Evolutionary conservation across 2,329 filamentous ascomycete genomes (phyloP), one percentile per base, ranked within the genome.

Genomic region (Fusarium succisae): DNA sequence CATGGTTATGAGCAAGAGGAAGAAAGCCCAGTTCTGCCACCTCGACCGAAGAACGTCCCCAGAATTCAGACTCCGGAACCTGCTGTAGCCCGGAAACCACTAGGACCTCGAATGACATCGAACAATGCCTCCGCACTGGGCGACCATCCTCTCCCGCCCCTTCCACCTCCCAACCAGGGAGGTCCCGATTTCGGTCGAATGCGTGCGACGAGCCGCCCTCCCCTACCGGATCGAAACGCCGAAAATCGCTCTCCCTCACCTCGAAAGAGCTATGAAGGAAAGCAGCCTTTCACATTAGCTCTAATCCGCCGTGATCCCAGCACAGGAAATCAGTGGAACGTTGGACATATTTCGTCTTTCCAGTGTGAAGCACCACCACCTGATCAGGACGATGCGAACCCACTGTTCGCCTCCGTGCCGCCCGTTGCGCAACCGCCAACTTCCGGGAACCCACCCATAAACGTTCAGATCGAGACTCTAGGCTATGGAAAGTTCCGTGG

Each of bases 261-360:
- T 6, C 78, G 72, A 30, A 84, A 83, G 59, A 78, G 73, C 53
- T 79, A 74, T 41, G 76, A 75, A 5, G 75, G 77, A 57, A 80
- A 83, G 53, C 80, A 82, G 1, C 85, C 87, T 1, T 90, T 90
- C 71, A 87, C 85, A 5, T 82, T 91, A 20, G 91, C 90, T 0
- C 81, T 95, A 20, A 94, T 95, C 76, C 91, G 93, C n/a, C 89
- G 93, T 72, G 91, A 95, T 79, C 92, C 92, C 3, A 86, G 87
- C 28, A 89, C 91, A 14, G 90, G 90, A 13, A 86, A 86, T 62
- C 93, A 95, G 80, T 94, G 92, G 92, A 95, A 95, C 78, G 87
- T 95, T 18, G 93, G 91, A 28, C 90, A 87, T 62, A 87, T 94
- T 55, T 87, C 86, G 5, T 90, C 88, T 0, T 86, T 86, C 66